These are phyloP conservation scores for Solanum habrochaites DNA, from an alignment of 257 asterid genomes.

Conservation along the genomic window DNA sequence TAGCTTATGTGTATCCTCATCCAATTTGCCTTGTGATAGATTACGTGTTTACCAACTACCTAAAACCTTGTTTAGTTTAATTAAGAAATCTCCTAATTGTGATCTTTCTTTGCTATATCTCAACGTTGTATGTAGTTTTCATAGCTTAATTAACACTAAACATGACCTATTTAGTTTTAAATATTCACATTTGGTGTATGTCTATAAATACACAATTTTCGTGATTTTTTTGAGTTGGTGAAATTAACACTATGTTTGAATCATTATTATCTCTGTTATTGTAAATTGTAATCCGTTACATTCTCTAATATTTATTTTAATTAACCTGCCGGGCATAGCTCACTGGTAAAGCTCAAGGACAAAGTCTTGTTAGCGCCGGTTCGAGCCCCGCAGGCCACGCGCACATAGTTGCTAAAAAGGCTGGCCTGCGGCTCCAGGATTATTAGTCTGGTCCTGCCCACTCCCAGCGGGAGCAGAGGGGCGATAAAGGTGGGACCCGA, in stretches of 20 bases:
- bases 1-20: background rate
- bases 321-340: no score
- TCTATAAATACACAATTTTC: background rate
- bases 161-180: background rate
- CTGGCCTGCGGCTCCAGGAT: no score
- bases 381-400: no score
- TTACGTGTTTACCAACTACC: background rate
- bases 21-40: background rate
- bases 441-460: no score
- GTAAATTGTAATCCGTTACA: no score
- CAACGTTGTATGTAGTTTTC: background rate
- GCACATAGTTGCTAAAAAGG: no score
- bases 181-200: background rate
- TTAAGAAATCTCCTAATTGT: background rate
- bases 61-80: background rate
- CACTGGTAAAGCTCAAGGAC: no score
- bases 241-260: background rate
- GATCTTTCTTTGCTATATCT: background rate
- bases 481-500: no score
- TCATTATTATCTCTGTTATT: no score
- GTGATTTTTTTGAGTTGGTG: background rate
- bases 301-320: no score
- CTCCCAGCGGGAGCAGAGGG: no score
- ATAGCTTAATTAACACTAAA: background rate
- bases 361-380: no score